A percentile compares a stretch with the other conserved stretches of the same genome.
phyloP scores from a whole-genome alignment of 2,329 filamentous ascomycete species.

The Exophiala dermatitidis region DNA sequence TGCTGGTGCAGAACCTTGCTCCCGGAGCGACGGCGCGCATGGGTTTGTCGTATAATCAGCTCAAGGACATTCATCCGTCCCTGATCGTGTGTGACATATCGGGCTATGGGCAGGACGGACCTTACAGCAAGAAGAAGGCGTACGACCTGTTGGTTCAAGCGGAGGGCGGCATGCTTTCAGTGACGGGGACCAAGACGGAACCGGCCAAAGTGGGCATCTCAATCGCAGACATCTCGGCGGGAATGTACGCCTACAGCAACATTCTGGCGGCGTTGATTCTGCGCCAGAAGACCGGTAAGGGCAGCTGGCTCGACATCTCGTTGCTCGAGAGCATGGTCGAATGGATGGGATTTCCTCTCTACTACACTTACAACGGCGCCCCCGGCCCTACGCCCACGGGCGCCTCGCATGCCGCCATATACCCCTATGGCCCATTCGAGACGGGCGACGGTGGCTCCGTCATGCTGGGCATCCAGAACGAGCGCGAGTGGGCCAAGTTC shows the following conservation, averaged over 20 bases:
- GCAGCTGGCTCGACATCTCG: slow-evolving; percentile 48
- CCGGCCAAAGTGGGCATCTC: slow-evolving; percentile 48
- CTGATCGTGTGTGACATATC: slow-evolving; percentile 49
- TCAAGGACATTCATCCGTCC: slow-evolving; percentile 35
- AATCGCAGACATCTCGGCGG: slow-evolving; percentile 49
- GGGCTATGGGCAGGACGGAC: slow-evolving; percentile 47
- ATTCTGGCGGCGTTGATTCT: slow-evolving; percentile 47
- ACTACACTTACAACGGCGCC: slow-evolving; percentile 46
- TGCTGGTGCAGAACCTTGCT: slow-evolving; percentile 49
- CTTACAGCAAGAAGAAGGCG: slow-evolving; percentile 49
- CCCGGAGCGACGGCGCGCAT: slow-evolving; percentile 45
- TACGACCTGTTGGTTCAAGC: slow-evolving; percentile 51
- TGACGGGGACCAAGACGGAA: slow-evolving; percentile 42
- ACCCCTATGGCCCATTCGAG: slow-evolving; percentile 51
- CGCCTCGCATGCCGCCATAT: slow-evolving; percentile 49
- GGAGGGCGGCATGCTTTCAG: slow-evolving; percentile 47
- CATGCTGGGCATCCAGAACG: slow-evolving; percentile 54
- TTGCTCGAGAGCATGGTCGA: slow-evolving; percentile 54
- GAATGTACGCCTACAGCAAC: slow-evolving; percentile 47
- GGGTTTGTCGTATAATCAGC: slow-evolving; percentile 41
- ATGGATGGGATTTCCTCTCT: slow-evolving; percentile 53
- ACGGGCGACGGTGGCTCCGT: slow-evolving; percentile 44
- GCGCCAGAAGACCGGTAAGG: slow-evolving; percentile 43
- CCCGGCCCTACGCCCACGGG: slow-evolving; percentile 40
- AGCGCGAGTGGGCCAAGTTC: slow-evolving; percentile 49